These are phyloP conservation scores for Phialocephala sp. DNA, from an alignment of 2,329 filamentous ascomycete species.

Conservation along the genomic window DNA sequence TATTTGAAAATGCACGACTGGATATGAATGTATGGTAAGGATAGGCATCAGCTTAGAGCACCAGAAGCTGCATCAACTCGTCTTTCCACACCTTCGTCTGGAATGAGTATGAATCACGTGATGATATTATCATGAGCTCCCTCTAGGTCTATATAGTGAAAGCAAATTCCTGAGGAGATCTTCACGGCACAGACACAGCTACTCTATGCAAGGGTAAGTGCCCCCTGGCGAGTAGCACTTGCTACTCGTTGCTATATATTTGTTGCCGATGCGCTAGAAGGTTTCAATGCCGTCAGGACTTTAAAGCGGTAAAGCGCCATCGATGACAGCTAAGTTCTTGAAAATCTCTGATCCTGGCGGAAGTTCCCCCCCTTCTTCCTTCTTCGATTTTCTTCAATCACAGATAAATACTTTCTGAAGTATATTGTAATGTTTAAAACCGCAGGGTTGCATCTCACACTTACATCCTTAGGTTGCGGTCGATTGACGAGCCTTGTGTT, in stretches of 20 bases:
- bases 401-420: not conserved
- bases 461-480: no score
- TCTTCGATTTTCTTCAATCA: not conserved
- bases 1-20: not conserved
- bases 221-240: not conserved
- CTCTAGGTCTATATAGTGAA: no score
- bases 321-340: not conserved
- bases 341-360: not conserved
- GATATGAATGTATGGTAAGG: not conserved
- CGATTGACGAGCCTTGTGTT: not conserved
- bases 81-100: no score
- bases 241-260: not conserved
- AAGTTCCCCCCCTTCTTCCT: not conserved
- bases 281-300: slow-evolving; percentile 25
- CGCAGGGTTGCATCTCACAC: not conserved
- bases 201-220: not conserved
- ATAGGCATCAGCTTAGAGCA: not conserved
- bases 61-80: no score
- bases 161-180: no score
- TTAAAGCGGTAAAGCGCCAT: not conserved
- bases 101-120: no score
- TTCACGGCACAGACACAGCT: not conserved
- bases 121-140: no score
- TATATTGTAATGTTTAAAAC: slow-evolving; percentile 16
- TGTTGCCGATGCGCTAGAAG: slow-evolving; percentile 6